Conservation (phyloP, 768 basidiomycete genomes). For the Leccinum obscurum region DNA sequence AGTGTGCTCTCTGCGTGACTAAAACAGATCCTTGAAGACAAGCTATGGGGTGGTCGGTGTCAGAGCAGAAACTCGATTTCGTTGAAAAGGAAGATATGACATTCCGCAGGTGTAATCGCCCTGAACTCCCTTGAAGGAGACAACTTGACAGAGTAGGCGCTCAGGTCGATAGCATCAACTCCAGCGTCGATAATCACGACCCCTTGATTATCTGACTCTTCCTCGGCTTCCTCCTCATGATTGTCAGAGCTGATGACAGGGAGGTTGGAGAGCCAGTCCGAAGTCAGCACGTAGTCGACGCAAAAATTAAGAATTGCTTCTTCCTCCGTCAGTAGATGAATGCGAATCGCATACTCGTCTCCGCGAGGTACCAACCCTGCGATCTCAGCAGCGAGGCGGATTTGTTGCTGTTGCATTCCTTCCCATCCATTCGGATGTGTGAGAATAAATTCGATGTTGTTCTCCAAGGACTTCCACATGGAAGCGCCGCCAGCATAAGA, state of each 20-base stretch:
- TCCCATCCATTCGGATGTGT: constrained; percentile 37
- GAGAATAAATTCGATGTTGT: constrained; percentile 24
- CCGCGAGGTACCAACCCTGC: constrained; percentile 26
- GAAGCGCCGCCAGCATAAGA: constrained; percentile 28
- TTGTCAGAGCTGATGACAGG: constrained; percentile 4
- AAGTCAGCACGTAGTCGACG: constrained; percentile 41
- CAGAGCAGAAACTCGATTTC: neutral
- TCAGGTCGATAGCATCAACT: constrained; percentile 41
- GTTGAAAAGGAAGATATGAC: constrained; percentile 11
- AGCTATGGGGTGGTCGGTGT: constrained; percentile 30
- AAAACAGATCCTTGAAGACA: constrained; percentile 39
- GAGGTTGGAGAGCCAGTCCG: constrained; percentile 23
- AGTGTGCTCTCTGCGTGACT: constrained; percentile 33
- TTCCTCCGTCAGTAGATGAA: constrained; percentile 29
- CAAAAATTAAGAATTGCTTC: constrained; percentile 38
- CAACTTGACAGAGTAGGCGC: constrained; percentile 33
- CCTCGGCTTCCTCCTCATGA: neutral
- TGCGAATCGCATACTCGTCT: constrained; percentile 10
- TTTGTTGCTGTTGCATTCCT: constrained; percentile 29
- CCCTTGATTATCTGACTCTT: constrained; percentile 30
- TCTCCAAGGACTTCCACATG: constrained; percentile 27
- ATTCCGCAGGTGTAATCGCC: constrained; percentile 35
- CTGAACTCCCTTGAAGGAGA: constrained; percentile 28
- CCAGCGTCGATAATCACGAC: constrained; percentile 48
- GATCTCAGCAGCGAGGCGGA: constrained; percentile 26